phyloP scores from a whole-genome alignment of 129 eudicot genomes.

The Saposhnikovia divaricata region DNA sequence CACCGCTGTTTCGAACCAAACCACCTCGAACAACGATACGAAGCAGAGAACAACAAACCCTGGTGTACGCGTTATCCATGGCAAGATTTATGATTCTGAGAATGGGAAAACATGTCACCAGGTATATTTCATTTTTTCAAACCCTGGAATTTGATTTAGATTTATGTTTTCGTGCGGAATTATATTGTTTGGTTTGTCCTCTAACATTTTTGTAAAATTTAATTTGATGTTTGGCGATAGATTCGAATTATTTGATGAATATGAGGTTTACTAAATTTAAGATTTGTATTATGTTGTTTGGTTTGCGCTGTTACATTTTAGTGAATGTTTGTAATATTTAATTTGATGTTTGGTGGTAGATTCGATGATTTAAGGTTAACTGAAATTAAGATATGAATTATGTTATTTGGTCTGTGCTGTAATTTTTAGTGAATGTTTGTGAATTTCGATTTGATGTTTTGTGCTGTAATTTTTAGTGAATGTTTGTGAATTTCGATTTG shows the following conservation, averaged over 20 bases:
- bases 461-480: neutral
- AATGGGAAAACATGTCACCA: constrained; percentile 80
- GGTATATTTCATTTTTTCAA: constrained; percentile 17
- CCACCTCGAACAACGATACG: neutral
- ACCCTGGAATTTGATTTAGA: neutral
- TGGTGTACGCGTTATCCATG: constrained; percentile 44
- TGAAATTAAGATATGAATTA: neutral
- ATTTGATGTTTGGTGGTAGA: neutral
- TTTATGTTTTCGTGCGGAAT: neutral
- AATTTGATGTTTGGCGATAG: neutral
- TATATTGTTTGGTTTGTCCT: neutral
- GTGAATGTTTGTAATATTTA: no score
- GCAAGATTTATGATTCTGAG: constrained; percentile 55
- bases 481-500: neutral
- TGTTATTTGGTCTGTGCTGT: neutral
- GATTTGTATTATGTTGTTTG: no score
- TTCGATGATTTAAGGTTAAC: neutral
- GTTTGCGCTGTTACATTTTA: no score
- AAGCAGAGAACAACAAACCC: constrained; percentile 42
- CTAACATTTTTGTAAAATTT: neutral
- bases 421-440: neutral
- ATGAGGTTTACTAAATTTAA: no score
- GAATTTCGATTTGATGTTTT: neutral
- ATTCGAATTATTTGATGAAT: no score
- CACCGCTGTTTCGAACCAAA: constrained; percentile 13